Conservation (phyloP, 176 grass and related monocot species). For the Olyra latifolia region DNA sequence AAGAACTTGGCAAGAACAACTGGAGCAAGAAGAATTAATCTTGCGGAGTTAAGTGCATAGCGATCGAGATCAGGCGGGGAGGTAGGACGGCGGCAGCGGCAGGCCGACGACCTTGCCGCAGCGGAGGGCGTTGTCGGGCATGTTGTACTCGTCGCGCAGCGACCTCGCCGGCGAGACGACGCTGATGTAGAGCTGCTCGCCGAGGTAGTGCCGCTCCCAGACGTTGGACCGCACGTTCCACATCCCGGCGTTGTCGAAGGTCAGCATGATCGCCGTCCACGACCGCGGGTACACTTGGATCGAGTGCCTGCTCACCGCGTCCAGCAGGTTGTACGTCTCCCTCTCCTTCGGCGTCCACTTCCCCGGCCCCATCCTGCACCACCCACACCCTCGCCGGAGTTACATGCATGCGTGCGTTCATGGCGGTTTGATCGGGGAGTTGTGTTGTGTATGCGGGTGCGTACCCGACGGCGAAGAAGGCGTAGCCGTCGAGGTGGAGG, state of each 20-base stretch:
- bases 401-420: background rate
- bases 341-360: conserved; percentile 46
- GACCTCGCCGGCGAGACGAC: conserved; percentile 50
- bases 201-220: conserved; percentile 67
- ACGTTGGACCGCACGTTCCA: conserved; percentile 64
- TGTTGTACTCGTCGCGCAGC: conserved; percentile 71
- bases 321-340: conserved; percentile 63
- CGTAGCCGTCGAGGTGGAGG: conserved; percentile 81
- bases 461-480: conserved; percentile 94
- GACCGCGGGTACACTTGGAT: conserved; percentile 66
- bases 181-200: conserved; percentile 67
- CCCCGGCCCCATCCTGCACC: conserved; percentile 58
- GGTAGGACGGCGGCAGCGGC: conserved; percentile 53
- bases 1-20: background rate
- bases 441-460: too few species aligned
- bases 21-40: conserved; percentile 8
- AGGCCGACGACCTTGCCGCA: conserved; percentile 56
- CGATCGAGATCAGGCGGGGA: conserved; percentile 9
- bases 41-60: background rate
- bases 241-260: conserved; percentile 76
- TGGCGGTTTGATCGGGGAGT: too few species aligned
- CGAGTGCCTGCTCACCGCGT: conserved; percentile 66
- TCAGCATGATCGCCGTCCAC: conserved; percentile 64
- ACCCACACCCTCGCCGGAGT: background rate
- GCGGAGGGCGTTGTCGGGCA: conserved; percentile 47